Evolutionary conservation across 192 early-diverging fungal genomes (phyloP).

Genomic region (Umbelopsis sp.): DNA sequence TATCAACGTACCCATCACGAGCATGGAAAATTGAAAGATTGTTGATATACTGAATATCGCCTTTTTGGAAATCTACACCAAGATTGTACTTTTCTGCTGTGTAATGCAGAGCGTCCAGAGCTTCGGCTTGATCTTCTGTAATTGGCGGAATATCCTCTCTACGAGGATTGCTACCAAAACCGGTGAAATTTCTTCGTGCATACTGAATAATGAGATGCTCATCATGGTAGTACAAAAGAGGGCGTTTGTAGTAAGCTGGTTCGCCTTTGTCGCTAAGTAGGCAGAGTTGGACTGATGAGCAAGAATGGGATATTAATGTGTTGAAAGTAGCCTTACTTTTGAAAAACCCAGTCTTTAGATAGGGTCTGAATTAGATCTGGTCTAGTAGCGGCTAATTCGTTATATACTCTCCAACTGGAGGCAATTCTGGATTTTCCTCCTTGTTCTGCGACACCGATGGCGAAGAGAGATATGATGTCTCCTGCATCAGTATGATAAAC

Average conservation of each 20-base stretch:
- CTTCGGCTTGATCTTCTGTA: conserved; percentile 32
- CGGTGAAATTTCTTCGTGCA: conserved; percentile 31
- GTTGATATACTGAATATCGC: conserved; percentile 36
- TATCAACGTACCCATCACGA: conserved; percentile 29
- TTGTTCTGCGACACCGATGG: conserved; percentile 31
- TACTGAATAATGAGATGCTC: conserved; percentile 33
- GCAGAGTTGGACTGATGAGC: background rate
- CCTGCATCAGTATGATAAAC: conserved; percentile 36
- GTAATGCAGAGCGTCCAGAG: conserved; percentile 32
- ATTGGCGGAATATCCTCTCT: conserved; percentile 32
- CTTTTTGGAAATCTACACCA: conserved; percentile 28
- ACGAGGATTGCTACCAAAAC: conserved; percentile 33
- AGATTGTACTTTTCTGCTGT: conserved; percentile 30
- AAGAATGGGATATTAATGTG: background rate
- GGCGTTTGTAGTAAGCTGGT: conserved; percentile 11
- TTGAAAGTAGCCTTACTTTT: conserved; percentile 21
- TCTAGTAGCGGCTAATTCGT: conserved; percentile 26
- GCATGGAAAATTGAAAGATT: conserved; percentile 37
- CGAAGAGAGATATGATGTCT: conserved; percentile 34
- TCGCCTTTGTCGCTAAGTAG: conserved; percentile 20
- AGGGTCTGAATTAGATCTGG: conserved; percentile 35
- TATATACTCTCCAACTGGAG: conserved; percentile 35
- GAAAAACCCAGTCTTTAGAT: conserved; percentile 25
- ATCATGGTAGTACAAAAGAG: conserved; percentile 28
- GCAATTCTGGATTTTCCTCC: conserved; percentile 33